Evolutionary conservation across 139 green algal genomes (phyloP), one percentile per base, ranked within the genome.

Genomic region (Chlamydomonas sp.): DNA sequence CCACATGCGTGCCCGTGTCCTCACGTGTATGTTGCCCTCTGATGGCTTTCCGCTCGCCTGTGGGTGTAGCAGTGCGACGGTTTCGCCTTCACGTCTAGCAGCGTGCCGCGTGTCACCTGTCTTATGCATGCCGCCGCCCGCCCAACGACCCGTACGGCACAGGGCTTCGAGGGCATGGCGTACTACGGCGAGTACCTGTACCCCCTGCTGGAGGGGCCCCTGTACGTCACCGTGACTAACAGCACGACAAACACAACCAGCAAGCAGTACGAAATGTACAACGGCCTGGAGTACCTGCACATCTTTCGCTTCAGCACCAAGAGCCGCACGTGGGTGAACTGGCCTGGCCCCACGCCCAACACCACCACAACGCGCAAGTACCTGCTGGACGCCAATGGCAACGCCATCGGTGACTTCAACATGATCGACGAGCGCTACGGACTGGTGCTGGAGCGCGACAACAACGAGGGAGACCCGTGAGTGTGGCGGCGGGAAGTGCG

Each of bases 361-460:
- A 57, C 31, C 16, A 16, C 4, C 78, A 18, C 5, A 16, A 16
- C 63, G 5, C 16, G 20, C 18, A 83, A 83, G 60, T 83, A 83
- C 78, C 60, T 16, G 17, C 78, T 83, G 61, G 78, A 83, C 5
- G 62, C 16, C 78, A 83, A 58, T 18, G 61, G 62, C 78, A 83
- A 83, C 78, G 60, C 78, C 17, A 83, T 83, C 63, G 78, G 78
- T 49, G 78, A 83, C 61, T 83, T 83, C 78, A 83, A 72, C 78
- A 68, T 72, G 31, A 61, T 83, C 49, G 61, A 83, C 20, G 78
- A 72, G 60, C 62, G 62, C 17, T 67, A 83, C 62, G 61, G 12
- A 9, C 6, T 83, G 60, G 61, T 83, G 18, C 62, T 83, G 49
- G 78, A 83, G 78, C 78, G 78, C 18, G 78, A 83, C 78, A 72